A percentile compares a stretch with the other conserved stretches of the same genome.
These are phyloP conservation scores for Penium margaritaceum DNA, from an alignment of 139 green algal species.

Conservation along the genomic window DNA sequence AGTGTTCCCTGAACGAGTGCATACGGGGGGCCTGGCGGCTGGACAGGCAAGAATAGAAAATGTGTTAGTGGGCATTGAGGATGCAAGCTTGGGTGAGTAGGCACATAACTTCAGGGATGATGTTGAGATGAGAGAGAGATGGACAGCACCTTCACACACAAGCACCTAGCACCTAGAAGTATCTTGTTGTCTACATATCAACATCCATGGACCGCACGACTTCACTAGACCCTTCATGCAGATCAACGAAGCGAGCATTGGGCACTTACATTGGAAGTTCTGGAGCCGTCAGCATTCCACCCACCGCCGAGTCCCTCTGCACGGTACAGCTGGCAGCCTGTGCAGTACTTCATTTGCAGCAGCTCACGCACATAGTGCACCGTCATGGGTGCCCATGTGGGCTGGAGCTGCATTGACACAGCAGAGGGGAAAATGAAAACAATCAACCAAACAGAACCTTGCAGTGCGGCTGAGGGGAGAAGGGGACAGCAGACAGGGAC, in stretches of 20 bases:
- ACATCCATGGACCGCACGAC: neutral
- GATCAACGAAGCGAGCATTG: neutral
- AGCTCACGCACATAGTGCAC: conserved; percentile 36
- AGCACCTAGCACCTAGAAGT: too few relatives aligned
- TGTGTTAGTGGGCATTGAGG: neutral
- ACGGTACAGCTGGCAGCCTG: conserved; percentile 39
- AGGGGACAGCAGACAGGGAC: too few relatives aligned
- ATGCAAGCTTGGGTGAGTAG: neutral
- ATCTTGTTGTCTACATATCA: neutral
- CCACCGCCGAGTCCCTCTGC: conserved; percentile 29
- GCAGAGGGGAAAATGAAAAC: too few relatives aligned
- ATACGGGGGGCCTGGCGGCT: conserved; percentile 44
- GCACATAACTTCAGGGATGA: neutral
- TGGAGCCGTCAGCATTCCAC: conserved; percentile 23
- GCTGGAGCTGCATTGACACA: conserved; percentile 33
- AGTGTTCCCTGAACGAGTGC: conserved; percentile 48
- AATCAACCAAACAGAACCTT: too few relatives aligned
- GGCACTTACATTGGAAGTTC: neutral
- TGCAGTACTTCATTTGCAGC: conserved; percentile 28
- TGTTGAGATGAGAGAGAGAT: too few relatives aligned
- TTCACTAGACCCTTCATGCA: neutral
- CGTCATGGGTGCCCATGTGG: conserved; percentile 33
- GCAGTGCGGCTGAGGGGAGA: too few relatives aligned
- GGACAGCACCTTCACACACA: too few relatives aligned
- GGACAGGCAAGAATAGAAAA: neutral